Conservation (phyloP, 2,329 filamentous ascomycete species). For the Keithomyces neogunnii region DNA sequence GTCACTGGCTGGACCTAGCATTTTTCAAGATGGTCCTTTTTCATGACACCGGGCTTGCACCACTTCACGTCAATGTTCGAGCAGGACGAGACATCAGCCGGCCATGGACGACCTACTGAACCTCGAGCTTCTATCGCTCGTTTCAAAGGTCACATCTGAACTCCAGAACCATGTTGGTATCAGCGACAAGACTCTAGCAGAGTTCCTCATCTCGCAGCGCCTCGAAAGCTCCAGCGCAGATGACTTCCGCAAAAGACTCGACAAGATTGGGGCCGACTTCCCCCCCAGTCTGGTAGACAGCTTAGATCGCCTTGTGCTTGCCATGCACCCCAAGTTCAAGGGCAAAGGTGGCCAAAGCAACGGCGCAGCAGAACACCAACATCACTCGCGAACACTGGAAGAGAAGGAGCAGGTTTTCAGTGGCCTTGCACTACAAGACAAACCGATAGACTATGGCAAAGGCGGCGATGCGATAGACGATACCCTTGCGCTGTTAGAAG, state of each 20-base stretch:
- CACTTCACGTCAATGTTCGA: background rate
- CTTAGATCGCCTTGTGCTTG: constrained; percentile 78
- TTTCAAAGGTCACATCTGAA: constrained; percentile 90
- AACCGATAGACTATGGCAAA: constrained; percentile 34
- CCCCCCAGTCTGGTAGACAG: constrained; percentile 82
- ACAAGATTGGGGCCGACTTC: constrained; percentile 71
- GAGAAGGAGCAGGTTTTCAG: constrained; percentile 85
- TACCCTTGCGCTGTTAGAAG: constrained; percentile 85
- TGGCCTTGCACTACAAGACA: constrained; percentile 80
- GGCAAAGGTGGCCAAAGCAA: constrained; percentile 33
- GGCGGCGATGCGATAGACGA: constrained; percentile 72
- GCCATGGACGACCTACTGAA: constrained; percentile 84
- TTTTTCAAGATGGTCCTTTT: background rate
- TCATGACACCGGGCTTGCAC: background rate
- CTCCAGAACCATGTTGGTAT: constrained; percentile 90
- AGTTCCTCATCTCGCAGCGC: constrained; percentile 91
- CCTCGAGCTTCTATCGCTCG: constrained; percentile 86
- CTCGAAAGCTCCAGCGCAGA: constrained; percentile 60
- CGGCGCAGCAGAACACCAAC: constrained; percentile 32
- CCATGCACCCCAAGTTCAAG: constrained; percentile 88
- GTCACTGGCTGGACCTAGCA: background rate
- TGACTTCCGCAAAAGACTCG: constrained; percentile 70
- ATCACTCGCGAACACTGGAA: constrained; percentile 40
- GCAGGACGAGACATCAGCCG: constrained; percentile 12
- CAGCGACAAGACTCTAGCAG: constrained; percentile 87